Conservation (phyloP, 2,329 filamentous ascomycete genomes). For the Arthrobotrys pseudoclavata region DNA sequence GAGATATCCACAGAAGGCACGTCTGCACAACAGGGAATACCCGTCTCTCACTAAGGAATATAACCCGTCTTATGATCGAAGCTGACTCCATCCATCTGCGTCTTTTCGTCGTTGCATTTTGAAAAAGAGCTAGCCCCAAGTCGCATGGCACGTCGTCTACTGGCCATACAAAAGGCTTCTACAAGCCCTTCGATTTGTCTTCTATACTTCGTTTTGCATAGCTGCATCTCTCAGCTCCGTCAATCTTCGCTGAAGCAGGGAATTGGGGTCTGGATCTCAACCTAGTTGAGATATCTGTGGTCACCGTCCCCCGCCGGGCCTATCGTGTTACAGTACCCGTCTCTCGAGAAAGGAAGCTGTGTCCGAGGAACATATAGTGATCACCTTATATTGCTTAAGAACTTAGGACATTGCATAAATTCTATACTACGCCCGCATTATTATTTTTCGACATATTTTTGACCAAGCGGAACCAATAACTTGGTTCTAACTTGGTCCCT, state of each 20-base stretch:
- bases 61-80: constrained; percentile 31
- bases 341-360: constrained; percentile 48
- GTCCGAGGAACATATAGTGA: constrained; percentile 40
- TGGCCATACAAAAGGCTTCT: constrained; percentile 30
- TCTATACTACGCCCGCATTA: constrained; percentile 39
- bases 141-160: constrained; percentile 24
- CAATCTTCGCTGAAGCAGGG: constrained; percentile 41
- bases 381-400: constrained; percentile 33
- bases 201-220: constrained; percentile 33
- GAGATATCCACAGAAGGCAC: constrained; percentile 23
- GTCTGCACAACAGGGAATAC: constrained; percentile 34
- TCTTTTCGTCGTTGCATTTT: constrained; percentile 24
- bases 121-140: constrained; percentile 28
- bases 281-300: constrained; percentile 36
- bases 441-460: constrained; percentile 27
- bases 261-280: constrained; percentile 40
- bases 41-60: constrained; percentile 25
- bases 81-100: constrained; percentile 25
- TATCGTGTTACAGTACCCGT: constrained; percentile 32
- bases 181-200: constrained; percentile 46
- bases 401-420: constrained; percentile 48
- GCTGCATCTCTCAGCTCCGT: constrained; percentile 46
- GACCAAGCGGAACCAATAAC: constrained; percentile 36
- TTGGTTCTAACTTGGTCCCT: constrained; percentile 46
- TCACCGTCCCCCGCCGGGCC: constrained; percentile 49